Evolutionary conservation across 2,329 filamentous ascomycete species (phyloP), one percentile per base, ranked within the genome.

Genomic region (Leptographium lundbergii): DNA sequence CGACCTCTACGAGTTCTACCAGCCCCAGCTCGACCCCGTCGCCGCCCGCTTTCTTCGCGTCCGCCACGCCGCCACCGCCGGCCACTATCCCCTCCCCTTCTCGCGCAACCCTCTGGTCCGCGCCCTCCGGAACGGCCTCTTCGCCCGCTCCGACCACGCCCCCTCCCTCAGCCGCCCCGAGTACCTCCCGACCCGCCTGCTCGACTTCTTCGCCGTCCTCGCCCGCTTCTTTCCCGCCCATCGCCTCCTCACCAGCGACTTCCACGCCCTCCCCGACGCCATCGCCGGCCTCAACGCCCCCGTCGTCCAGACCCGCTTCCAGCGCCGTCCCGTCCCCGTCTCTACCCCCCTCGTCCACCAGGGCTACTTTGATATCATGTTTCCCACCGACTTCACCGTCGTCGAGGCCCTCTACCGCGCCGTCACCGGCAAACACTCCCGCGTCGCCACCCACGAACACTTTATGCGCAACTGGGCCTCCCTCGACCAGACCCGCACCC

Each of bases 331-430:
- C 65, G 89, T 99, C 58, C 88, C 91, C 48, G 94, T 99, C 17
- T 81, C 84, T 5, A 99, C 94, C 5, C 91, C 92, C 58, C 81
- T 96, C 70, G 94, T 96, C 54, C 91, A 97, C 71, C 95, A 99
- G 75, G 95, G 94, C 53, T 97, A 96, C 73, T 99, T 99, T 69
- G 95, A 99, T 70, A 96, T 99, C 67, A 85, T 99, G 69, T 99
- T 99, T 75, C 94, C 94, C 0, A 99, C 94, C 13, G 88, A 99
- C 72, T 99, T 99, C 70, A 79, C 82, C 63, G 86, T 95, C 65
- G 87, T 94, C 73, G 91, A 97, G 72, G 85, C 90, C 66, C 84
- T 97, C 66, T 99, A 99, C 74, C 86, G 89, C 59, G 90, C 90
- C 62, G 84, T 97, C 66, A 99, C 94, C 0, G 92, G 92, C 36